These are phyloP conservation scores for Saccharomycopsis vini DNA, from an alignment of 805 yeast species.

Conservation along the genomic window DNA sequence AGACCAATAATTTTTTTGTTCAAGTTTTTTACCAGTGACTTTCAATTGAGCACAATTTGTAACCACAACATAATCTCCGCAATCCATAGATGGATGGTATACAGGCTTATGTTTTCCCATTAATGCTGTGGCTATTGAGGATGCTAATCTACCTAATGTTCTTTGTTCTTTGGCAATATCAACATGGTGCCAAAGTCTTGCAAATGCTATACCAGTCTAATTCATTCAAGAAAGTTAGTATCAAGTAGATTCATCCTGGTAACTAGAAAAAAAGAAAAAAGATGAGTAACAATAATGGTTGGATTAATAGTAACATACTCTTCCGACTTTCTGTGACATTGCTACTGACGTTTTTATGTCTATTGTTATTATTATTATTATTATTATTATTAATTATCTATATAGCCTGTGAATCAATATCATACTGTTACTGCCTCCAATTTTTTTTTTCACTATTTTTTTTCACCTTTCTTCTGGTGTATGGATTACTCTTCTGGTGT, in stretches of 20 bases:
- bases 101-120: conserved; percentile 98
- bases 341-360: no score
- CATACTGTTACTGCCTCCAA: no score
- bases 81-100: conserved; percentile 66
- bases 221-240: conserved; percentile 9
- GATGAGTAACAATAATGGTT: not conserved
- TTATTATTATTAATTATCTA: no score
- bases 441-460: no score
- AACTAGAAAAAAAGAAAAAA: not conserved
- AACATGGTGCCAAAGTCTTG: conserved; percentile 92
- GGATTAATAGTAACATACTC: conserved; percentile 21
- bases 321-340: conserved; percentile 42
- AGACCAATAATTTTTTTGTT: conserved; percentile 76
- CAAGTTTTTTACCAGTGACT: conserved; percentile 77
- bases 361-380: no score
- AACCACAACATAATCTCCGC: conserved; percentile 95
- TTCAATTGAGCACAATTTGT: conserved; percentile 79
- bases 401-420: no score
- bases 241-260: no score
- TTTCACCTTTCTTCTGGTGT: no score
- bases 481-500: no score
- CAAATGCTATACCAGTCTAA: conserved; percentile 62
- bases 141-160: conserved; percentile 86
- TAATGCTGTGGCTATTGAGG: conserved; percentile 75
- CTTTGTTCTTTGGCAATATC: conserved; percentile 80